Base-by-base conservation (phyloP, 208 protist genomes). In the Jaenimonas drosophilae region DNA sequence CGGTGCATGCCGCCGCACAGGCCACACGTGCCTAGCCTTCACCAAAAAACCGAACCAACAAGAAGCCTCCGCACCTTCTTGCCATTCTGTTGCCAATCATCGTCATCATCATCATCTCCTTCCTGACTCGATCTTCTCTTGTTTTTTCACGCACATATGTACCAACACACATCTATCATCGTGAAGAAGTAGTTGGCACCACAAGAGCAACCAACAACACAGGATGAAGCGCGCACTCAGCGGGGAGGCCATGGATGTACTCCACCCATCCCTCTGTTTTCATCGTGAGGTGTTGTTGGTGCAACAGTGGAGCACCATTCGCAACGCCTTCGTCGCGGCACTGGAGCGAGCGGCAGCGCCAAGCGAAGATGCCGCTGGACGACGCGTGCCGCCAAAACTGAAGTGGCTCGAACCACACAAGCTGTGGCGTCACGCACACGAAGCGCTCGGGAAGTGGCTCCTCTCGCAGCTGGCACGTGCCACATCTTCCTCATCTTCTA, bases 371-470 rank as follows among this genome's bases (percentile, higher is more conserved):
- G n/a, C n/a, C n/a, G n/a, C n/a, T n/a, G n/a, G n/a, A n/a, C n/a
- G n/a, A n/a, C 28, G 36, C 17, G 12, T 25, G 47, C 29, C 55
- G 31, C 21, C 19, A 16, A 49, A 40, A 0, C 51, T 76, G 32
- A 28, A 45, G 19, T 91, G 80, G 65, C 40, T 67, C 17, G 84
- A 92, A 42, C 79, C 79, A 31, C 55, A 57, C 14, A 92, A 88
- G 57, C 70, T 92, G 28, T 87, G 84, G 77, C 78, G 84, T 0
- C 77, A 92, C 58, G 73, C 74, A 30, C 78, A 87, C 45, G 78
- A 92, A 56, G 80, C 80, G 17, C 64, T 92, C 2, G 84, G 79
- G 20, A 92, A 92, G 65, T 92, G 84, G 80, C 43, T 92, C 11
- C 69, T 92, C 32, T 88, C 84, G 7, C 84, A 92, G 59, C 58